phyloP scores from a whole-genome alignment of 768 basidiomycete species.

The Agaricus sinodeliciosus region DNA sequence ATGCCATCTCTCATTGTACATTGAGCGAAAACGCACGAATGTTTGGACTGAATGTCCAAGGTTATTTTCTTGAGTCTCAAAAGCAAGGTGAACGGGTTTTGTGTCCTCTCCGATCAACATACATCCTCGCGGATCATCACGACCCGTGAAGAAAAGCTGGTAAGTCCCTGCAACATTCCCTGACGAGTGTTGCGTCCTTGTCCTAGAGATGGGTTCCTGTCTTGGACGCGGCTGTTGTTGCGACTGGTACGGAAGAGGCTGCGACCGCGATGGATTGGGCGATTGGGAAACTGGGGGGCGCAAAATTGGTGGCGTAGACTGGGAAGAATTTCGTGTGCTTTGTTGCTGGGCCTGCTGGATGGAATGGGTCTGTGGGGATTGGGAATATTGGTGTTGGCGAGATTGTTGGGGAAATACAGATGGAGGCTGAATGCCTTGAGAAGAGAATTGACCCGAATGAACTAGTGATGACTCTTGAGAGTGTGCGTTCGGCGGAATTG shows the following conservation, averaged over 20 bases:
- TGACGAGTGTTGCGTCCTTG: not conserved
- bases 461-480: not conserved
- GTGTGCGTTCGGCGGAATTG: not conserved
- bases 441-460: slow-evolving; percentile 4
- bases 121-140: slow-evolving; percentile 61
- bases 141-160: slow-evolving; percentile 63
- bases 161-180: slow-evolving; percentile 32
- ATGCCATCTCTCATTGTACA: slow-evolving; percentile 11
- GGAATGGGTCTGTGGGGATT: not conserved
- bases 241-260: not conserved
- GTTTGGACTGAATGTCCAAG: slow-evolving; percentile 38
- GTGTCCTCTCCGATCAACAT: slow-evolving; percentile 62
- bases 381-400: not conserved
- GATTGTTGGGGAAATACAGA: slow-evolving; percentile 4
- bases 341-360: not conserved
- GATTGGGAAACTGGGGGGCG: not conserved
- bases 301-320: not conserved
- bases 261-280: not conserved
- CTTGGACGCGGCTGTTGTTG: not conserved
- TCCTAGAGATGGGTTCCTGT: not conserved
- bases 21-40: slow-evolving; percentile 30
- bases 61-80: slow-evolving; percentile 50
- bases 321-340: not conserved
- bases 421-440: not conserved
- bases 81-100: slow-evolving; percentile 55